These are phyloP conservation scores for Calonectria hongkongensis DNA, from an alignment of 2,329 filamentous ascomycete genomes.

Conservation along the genomic window DNA sequence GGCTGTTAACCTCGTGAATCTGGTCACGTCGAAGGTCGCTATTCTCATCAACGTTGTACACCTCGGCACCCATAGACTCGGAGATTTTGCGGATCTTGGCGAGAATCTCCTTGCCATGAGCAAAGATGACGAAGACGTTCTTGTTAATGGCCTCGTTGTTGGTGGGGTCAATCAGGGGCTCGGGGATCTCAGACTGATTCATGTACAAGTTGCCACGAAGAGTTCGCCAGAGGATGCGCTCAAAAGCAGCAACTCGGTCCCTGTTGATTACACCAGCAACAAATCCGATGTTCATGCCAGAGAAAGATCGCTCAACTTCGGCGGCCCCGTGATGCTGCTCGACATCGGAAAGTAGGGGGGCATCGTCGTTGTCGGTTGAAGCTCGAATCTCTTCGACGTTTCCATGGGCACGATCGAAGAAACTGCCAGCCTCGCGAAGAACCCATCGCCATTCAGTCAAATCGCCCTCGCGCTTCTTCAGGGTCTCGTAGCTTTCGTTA, in stretches of 20 bases:
- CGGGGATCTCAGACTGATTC: slow-evolving; percentile 99
- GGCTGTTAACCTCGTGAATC: slow-evolving; percentile 97
- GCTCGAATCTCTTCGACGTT: slow-evolving; percentile 97
- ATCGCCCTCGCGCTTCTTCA: slow-evolving; percentile 98
- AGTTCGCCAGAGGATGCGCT: slow-evolving; percentile 97
- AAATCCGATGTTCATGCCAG: slow-evolving; percentile 99
- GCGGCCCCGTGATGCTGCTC: slow-evolving; percentile 84
- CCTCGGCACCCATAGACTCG: slow-evolving; percentile 94
- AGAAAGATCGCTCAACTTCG: slow-evolving; percentile 90
- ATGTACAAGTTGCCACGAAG: slow-evolving; percentile 99
- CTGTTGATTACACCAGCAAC: slow-evolving; percentile 96
- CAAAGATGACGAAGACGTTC: slow-evolving; percentile 99
- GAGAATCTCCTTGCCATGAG: slow-evolving; percentile 97
- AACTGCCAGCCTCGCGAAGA: slow-evolving; percentile 94
- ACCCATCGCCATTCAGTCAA: slow-evolving; percentile 99
- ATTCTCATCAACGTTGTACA: slow-evolving; percentile 99
- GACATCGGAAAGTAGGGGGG: slow-evolving; percentile 92
- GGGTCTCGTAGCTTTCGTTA: slow-evolving; percentile 98
- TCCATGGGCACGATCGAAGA: slow-evolving; percentile 96
- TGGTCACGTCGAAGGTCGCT: slow-evolving; percentile 95
- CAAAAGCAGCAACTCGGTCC: slow-evolving; percentile 94
- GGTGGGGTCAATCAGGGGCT: slow-evolving; percentile 91
- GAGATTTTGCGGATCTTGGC: slow-evolving; percentile 99
- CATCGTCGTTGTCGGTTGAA: slow-evolving; percentile 92
- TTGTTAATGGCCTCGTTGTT: slow-evolving; percentile 95